These are phyloP conservation scores for Lichtheimia ornata DNA, from an alignment of 371 early-diverging fungal genomes.

Conservation along the genomic window DNA sequence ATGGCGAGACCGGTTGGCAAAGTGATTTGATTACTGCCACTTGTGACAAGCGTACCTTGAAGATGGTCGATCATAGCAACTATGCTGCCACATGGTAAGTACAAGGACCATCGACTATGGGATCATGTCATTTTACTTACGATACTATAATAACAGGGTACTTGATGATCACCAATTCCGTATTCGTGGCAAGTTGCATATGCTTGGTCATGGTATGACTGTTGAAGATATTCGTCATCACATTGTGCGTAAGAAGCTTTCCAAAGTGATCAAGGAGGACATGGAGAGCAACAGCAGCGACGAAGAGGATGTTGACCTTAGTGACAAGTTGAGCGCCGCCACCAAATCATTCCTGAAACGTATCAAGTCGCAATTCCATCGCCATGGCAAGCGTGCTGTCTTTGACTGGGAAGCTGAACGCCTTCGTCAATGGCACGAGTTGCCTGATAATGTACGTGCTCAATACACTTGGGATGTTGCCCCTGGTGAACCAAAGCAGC, in stretches of 20 bases:
- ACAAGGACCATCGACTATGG: background rate
- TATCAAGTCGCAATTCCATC: slow-evolving; percentile 16
- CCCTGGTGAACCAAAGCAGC: slow-evolving; percentile 18
- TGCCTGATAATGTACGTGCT: slow-evolving; percentile 31
- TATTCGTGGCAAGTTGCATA: slow-evolving; percentile 16
- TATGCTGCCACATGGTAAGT: slow-evolving; percentile 27
- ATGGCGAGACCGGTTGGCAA: slow-evolving; percentile 37
- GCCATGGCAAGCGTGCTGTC: background rate
- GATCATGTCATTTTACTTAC: background rate
- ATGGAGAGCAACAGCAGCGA: background rate
- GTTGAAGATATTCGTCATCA: slow-evolving; percentile 11
- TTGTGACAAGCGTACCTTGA: slow-evolving; percentile 38
- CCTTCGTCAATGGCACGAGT: slow-evolving; percentile 22
- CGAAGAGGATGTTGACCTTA: slow-evolving; percentile 5
- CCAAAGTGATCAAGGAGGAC: background rate
- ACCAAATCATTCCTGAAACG: slow-evolving; percentile 20
- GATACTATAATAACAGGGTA: background rate
- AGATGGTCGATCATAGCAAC: slow-evolving; percentile 37
- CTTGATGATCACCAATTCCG: slow-evolving; percentile 26
- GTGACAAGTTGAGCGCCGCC: slow-evolving; percentile 15
- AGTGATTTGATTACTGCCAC: slow-evolving; percentile 40
- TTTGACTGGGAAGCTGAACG: slow-evolving; percentile 43
- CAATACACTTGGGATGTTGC: slow-evolving; percentile 21
- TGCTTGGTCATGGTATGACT: slow-evolving; percentile 13
- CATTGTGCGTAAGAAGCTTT: slow-evolving; percentile 16